Evolutionary conservation across 352 stramenopile species (phyloP).

Genomic region (Phytopythium sindhum): DNA sequence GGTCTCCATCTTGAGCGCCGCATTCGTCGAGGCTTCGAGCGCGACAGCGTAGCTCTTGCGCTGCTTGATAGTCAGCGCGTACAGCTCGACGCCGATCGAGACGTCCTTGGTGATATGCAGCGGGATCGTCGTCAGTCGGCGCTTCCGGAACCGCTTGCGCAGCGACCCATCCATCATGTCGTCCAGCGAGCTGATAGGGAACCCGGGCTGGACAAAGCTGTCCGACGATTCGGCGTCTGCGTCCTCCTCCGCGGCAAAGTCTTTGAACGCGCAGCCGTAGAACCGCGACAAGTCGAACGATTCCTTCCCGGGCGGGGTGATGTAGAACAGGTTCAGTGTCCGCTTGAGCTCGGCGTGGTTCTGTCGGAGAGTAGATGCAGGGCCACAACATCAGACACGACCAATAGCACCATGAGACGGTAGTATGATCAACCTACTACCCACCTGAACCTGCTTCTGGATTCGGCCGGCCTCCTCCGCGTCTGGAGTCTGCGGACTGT

Average conservation of each 20-base stretch:
- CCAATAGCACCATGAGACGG: neutral
- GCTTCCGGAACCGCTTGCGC: slow-evolving; percentile 80
- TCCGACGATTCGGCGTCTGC: slow-evolving; percentile 22
- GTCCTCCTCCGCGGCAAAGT: slow-evolving; percentile 34
- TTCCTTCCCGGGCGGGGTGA: slow-evolving; percentile 47
- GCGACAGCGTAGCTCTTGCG: slow-evolving; percentile 56
- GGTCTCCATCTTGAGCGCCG: slow-evolving; percentile 69
- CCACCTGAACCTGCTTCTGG: slow-evolving; percentile 74
- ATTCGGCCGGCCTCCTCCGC: slow-evolving; percentile 55
- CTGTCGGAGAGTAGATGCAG: slow-evolving; percentile 6
- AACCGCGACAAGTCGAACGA: slow-evolving; percentile 58
- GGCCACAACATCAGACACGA: neutral
- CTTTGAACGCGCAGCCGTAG: slow-evolving; percentile 67
- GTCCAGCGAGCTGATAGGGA: slow-evolving; percentile 67
- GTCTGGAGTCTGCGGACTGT: slow-evolving; percentile 42
- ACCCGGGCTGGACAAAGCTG: slow-evolving; percentile 54
- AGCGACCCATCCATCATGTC: slow-evolving; percentile 75
- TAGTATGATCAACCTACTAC: too few relatives aligned
- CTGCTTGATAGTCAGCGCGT: slow-evolving; percentile 56
- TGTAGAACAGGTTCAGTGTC: slow-evolving; percentile 77
- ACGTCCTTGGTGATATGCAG: slow-evolving; percentile 70
- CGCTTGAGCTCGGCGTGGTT: slow-evolving; percentile 81
- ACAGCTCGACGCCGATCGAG: slow-evolving; percentile 77
- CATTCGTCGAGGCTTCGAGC: slow-evolving; percentile 71
- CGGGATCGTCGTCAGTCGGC: slow-evolving; percentile 59